Evolutionary conservation across 805 yeast species (phyloP).

Genomic region (Lipomyces oligophaga): DNA sequence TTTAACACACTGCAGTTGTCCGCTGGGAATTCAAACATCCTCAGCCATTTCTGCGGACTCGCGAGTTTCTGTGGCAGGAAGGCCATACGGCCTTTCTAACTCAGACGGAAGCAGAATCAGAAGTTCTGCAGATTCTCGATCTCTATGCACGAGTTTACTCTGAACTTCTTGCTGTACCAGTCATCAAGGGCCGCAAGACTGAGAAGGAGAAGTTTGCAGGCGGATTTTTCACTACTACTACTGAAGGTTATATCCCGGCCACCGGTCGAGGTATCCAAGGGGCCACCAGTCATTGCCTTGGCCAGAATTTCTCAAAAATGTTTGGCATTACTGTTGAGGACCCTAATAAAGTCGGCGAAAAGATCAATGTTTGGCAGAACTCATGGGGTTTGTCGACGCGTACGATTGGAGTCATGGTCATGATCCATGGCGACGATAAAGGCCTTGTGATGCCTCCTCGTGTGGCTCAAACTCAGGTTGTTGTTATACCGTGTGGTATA

Average conservation of each 20-base stretch:
- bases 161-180: slow-evolving; percentile 95
- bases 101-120: slow-evolving; percentile 70
- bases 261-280: slow-evolving; percentile 99
- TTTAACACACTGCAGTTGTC: slow-evolving; percentile 75
- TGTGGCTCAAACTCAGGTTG: slow-evolving; percentile 88
- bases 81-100: slow-evolving; percentile 98
- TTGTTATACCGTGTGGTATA: slow-evolving; percentile 91
- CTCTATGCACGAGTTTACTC: slow-evolving; percentile 80
- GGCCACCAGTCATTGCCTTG: slow-evolving; percentile 96
- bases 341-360: slow-evolving; percentile 76
- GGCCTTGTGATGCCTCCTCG: slow-evolving; percentile 98
- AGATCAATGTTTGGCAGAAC: slow-evolving; percentile 88
- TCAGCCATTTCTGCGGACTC: slow-evolving; percentile 96
- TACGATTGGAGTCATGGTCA: slow-evolving; percentile 98
- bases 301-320: slow-evolving; percentile 98
- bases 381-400: slow-evolving; percentile 99
- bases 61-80: slow-evolving; percentile 99
- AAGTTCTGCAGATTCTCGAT: slow-evolving; percentile 81
- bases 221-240: slow-evolving; percentile 90
- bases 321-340: slow-evolving; percentile 92
- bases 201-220: slow-evolving; percentile 99
- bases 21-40: slow-evolving; percentile 99
- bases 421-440: slow-evolving; percentile 98
- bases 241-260: slow-evolving; percentile 94
- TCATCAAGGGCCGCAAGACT: slow-evolving; percentile 89